These are phyloP conservation scores for Daldinia vernicosa DNA, from an alignment of 495 filamentous ascomycete genomes.

Conservation along the genomic window DNA sequence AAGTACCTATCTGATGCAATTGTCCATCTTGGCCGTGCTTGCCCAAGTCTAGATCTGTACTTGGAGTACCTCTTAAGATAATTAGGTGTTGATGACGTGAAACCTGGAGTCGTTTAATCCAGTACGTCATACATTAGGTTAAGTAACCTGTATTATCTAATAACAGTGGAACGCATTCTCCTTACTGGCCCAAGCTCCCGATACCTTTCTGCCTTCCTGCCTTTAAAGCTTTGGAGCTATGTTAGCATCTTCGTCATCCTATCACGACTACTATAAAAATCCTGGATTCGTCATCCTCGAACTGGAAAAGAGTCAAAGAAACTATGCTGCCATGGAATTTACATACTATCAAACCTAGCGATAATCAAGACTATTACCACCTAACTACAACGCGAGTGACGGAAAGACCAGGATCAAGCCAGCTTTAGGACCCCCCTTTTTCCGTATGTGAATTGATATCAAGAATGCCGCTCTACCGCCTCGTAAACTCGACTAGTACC, in stretches of 20 bases:
- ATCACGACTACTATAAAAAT: constrained; percentile 6
- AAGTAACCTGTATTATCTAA: constrained; percentile 17
- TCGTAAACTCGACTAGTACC: no score
- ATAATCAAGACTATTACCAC: constrained; percentile 16
- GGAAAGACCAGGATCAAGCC: constrained; percentile 11
- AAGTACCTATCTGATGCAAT: constrained; percentile 18
- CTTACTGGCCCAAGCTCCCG: constrained; percentile 4
- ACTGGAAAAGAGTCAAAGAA: constrained; percentile 15
- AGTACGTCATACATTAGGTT: constrained; percentile 43
- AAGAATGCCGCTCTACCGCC: not conserved
- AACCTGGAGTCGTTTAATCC: constrained; percentile 18
- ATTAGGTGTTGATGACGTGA: constrained; percentile 39
- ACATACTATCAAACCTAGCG: no score
- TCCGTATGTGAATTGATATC: not conserved
- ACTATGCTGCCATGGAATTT: constrained; percentile 6
- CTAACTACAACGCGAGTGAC: constrained; percentile 4
- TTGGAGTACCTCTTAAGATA: not conserved
- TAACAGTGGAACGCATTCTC: constrained; percentile 21
- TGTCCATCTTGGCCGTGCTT: constrained; percentile 7
- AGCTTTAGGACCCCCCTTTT: not conserved
- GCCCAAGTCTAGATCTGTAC: not conserved
- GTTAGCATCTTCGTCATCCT: constrained; percentile 27
- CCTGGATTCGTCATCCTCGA: constrained; percentile 8
- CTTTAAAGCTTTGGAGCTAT: no score
- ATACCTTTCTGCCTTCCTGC: no score